phyloP scores from a whole-genome alignment of 495 filamentous ascomycete species.

The Geopyxis carbonaria region DNA sequence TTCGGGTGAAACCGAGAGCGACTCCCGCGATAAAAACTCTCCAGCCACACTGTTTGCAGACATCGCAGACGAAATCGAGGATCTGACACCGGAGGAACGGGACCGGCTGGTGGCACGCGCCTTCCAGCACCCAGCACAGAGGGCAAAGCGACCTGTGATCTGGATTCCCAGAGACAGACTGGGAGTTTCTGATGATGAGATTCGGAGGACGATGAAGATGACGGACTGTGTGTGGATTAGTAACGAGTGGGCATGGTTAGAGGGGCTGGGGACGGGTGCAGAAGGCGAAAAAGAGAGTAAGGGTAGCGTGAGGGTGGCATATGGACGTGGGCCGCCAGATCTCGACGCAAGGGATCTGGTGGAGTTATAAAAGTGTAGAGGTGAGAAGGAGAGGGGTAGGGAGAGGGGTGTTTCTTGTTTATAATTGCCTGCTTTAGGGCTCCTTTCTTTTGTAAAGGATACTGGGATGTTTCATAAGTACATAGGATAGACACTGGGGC shows the following conservation, averaged over 20 bases:
- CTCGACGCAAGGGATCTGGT: conserved; percentile 85
- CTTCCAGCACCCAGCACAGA: conserved; percentile 78
- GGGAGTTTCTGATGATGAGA: conserved; percentile 82
- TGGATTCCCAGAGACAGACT: conserved; percentile 92
- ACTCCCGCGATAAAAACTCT: conserved; percentile 49
- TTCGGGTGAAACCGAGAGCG: too few relatives aligned
- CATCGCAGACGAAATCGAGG: conserved; percentile 82
- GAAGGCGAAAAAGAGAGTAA: too few relatives aligned
- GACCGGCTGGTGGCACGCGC: conserved; percentile 73
- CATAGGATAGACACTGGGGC: too few relatives aligned
- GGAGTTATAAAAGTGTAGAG: conserved; percentile 41
- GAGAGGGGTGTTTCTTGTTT: not conserved
- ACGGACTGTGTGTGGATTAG: conserved; percentile 75
- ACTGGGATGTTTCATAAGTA: too few relatives aligned
- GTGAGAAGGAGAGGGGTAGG: not conserved
- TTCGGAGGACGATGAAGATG: conserved; percentile 56
- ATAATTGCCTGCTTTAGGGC: not conserved
- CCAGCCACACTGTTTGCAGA: conserved; percentile 78
- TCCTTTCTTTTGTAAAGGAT: not conserved
- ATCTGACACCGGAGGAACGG: conserved; percentile 78
- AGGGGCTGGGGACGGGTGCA: conserved; percentile 72
- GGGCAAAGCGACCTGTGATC: conserved; percentile 69
- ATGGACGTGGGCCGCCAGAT: conserved; percentile 75
- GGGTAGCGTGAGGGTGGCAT: conserved; percentile 70
- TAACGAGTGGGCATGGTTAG: conserved; percentile 76